phyloP scores from a whole-genome alignment of 441 rosid species.

The Gossypium lobatum region DNA sequence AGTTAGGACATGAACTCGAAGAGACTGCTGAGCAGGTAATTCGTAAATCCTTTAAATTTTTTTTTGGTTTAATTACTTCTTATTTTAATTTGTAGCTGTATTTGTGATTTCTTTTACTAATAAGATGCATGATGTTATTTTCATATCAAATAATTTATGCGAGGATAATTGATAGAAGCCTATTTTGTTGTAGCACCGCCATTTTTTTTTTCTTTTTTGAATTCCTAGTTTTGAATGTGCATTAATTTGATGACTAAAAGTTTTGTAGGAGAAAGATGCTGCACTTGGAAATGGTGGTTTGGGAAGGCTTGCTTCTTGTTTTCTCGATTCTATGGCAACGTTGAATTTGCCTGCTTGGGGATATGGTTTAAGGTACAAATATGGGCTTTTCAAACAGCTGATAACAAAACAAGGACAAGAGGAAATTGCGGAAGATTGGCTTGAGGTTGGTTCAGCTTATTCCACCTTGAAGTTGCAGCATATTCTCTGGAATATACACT shows the following conservation, averaged over 20 bases:
- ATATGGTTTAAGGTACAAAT: slow-evolving; percentile 88
- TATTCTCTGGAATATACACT: slow-evolving; percentile 12
- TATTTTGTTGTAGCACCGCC: not conserved
- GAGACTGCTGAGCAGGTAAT: slow-evolving; percentile 76
- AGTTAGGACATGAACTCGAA: slow-evolving; percentile 79
- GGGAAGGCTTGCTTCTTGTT: slow-evolving; percentile 97
- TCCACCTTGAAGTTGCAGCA: slow-evolving; percentile 10
- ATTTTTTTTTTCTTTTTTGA: not conserved
- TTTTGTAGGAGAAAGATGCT: slow-evolving; percentile 87
- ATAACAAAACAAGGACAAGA: slow-evolving; percentile 89
- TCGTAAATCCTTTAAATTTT: not conserved
- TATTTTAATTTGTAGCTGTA: not conserved
- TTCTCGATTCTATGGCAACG: slow-evolving; percentile 93
- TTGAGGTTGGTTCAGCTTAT: slow-evolving; percentile 74
- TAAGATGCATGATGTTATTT: not conserved
- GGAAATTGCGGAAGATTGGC: slow-evolving; percentile 98
- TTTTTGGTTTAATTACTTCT: not conserved
- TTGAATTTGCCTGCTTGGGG: slow-evolving; percentile 99
- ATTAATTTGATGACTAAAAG: not conserved
- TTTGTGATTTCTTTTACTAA: not conserved
- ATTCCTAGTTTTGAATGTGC: not conserved
- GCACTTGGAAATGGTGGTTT: slow-evolving; percentile 99
- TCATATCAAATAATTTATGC: not conserved
- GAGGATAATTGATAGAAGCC: not conserved
- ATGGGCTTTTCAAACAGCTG: slow-evolving; percentile 87